Evolutionary conservation across 148 eudicot species (phyloP).

Genomic region (Persicaria maculosa): DNA sequence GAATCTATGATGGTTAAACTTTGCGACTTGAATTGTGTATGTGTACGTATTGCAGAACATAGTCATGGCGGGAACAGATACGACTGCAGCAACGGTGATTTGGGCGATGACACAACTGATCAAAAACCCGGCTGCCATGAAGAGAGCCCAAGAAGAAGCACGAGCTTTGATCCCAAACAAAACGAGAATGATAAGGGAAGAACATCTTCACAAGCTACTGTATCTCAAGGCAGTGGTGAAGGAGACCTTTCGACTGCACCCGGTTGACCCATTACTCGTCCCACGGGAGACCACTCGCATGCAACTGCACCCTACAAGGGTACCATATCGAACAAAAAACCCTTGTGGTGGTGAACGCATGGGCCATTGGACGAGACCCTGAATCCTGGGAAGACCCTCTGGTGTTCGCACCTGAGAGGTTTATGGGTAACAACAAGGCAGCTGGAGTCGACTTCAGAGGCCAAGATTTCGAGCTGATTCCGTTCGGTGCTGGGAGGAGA

Average conservation of each 20-base stretch:
- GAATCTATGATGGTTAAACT: no score
- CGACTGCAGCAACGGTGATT: slow-evolving; percentile 19
- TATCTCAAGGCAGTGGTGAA: slow-evolving; percentile 30
- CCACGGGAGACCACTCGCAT: slow-evolving; percentile 18
- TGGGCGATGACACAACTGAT: slow-evolving; percentile 38
- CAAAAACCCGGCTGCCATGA: slow-evolving; percentile 21
- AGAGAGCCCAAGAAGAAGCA: slow-evolving; percentile 23
- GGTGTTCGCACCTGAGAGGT: slow-evolving; percentile 27
- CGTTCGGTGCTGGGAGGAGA: slow-evolving; percentile 40
- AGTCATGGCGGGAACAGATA: slow-evolving; percentile 29
- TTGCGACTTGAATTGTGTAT: background rate
- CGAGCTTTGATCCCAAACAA: background rate
- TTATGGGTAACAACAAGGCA: slow-evolving; percentile 14
- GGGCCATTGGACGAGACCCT: slow-evolving; percentile 34
- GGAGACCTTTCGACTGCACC: slow-evolving; percentile 32
- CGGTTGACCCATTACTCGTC: slow-evolving; percentile 24
- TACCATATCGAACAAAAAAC: slow-evolving; percentile 32
- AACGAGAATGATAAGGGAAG: slow-evolving; percentile 16
- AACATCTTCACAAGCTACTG: slow-evolving; percentile 12
- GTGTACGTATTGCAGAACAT: background rate
- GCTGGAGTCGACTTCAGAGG: slow-evolving; percentile 18
- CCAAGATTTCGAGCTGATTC: slow-evolving; percentile 23
- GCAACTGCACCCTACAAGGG: slow-evolving; percentile 21
- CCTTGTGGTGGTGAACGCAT: slow-evolving; percentile 18
- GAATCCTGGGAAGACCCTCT: slow-evolving; percentile 29